Percentiles rank a stretch among this genome's conserved stretches.
Evolutionary conservation across 208 protist species (phyloP).

Genomic region (Trypanosoma congolense): DNA sequence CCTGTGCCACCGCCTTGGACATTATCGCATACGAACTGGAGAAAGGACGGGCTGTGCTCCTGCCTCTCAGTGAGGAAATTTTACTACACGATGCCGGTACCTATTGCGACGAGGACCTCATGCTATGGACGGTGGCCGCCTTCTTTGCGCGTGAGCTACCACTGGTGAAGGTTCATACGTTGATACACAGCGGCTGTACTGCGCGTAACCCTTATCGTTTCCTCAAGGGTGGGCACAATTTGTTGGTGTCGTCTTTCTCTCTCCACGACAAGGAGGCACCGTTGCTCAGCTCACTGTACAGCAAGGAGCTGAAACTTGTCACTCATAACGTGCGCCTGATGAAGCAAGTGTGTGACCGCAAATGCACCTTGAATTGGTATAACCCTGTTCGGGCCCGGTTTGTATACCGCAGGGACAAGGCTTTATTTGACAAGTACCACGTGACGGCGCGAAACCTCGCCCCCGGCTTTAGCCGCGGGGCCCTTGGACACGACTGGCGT

Average conservation of each 20-base stretch:
- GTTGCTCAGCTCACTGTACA: conserved; percentile 50
- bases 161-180: conserved; percentile 68
- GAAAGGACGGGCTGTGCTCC: conserved; percentile 49
- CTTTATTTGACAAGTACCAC: conserved; percentile 87
- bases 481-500: conserved; percentile 64
- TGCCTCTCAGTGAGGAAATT: conserved; percentile 73
- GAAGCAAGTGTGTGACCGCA: conserved; percentile 50
- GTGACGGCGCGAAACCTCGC: conserved; percentile 67
- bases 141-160: conserved; percentile 74
- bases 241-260: conserved; percentile 29
- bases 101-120: conserved; percentile 85
- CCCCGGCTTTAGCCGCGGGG: conserved; percentile 78
- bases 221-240: conserved; percentile 60
- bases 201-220: conserved; percentile 62
- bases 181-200: conserved; percentile 41
- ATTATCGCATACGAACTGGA: conserved; percentile 75
- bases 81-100: conserved; percentile 71
- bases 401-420: conserved; percentile 83
- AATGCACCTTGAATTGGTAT: conserved; percentile 43
- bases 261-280: conserved; percentile 54
- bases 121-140: conserved; percentile 82
- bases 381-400: conserved; percentile 66
- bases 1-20: conserved; percentile 41
- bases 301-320: conserved; percentile 61
- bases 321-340: conserved; percentile 49